Evolutionary conservation across 2,329 filamentous ascomycete species (phyloP), one percentile per base, ranked within the genome.

Genomic region (Sarocladiaceae sp.): DNA sequence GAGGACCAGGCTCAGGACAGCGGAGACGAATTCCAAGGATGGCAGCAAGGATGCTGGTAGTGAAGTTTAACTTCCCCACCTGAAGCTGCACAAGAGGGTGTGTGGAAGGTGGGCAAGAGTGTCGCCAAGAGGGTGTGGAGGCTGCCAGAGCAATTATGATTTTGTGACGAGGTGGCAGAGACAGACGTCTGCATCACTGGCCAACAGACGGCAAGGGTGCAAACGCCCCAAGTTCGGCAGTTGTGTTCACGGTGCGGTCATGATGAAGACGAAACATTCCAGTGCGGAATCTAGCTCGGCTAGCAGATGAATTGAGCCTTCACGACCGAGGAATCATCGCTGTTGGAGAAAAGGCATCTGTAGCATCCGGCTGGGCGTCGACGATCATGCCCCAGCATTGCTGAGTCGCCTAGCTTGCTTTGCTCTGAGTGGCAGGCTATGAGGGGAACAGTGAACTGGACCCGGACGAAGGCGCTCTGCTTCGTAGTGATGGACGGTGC

Each of bases 101-200:
- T 42, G 37, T 48, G 44, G 44, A 48, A 20, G 13, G 40, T 26
- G 20, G 23, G 28, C 17, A 10, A 48, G 25, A 25, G 12, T 22
- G 37, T n/a, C 33, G 25, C 11, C 4, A 26, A n/a, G 37, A 20
- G 37, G 37, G 40, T 44, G 40, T 44, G 40, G 40, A 44, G 44
- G 22, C 23, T 31, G 44, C 25, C 44, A 33, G 25, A 5, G 44
- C 29, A 8, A 33, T 20, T 20, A 22, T 20, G 10, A 33, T 11
- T 25, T 33, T 33, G 44, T 48, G 44, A 48, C 44, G 44, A 48
- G 28, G 44, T 48, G 44, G 26, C 44, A 33, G 44, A 48, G 28
- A 10, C 40, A 44, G 20, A 3, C 28, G 40, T 28, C 11, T 44
- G 40, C 11, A 44, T n/a, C 23, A 22, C 26, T 8, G 3, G 22